phyloP scores from a whole-genome alignment of 495 filamentous ascomycete species.

The Astrothelium macrocarpum region DNA sequence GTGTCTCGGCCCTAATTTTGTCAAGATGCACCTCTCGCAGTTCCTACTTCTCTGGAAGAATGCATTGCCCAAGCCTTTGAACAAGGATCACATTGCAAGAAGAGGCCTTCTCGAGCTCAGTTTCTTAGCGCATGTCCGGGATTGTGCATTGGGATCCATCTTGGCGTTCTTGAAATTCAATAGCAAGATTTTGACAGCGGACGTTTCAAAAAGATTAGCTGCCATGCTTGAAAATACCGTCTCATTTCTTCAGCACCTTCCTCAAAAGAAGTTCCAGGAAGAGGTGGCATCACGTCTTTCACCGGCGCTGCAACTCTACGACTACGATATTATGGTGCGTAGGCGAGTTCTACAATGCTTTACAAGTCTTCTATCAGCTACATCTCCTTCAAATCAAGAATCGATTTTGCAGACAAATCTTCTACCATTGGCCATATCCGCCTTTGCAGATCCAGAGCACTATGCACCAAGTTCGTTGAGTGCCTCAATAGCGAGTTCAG shows the following conservation, averaged over 20 bases:
- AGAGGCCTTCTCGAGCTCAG: constrained; percentile 76
- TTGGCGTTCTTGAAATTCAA: constrained; percentile 92
- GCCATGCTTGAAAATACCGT: constrained; percentile 94
- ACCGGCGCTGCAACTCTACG: constrained; percentile 79
- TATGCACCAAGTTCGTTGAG: constrained; percentile 76
- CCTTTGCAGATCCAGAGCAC: constrained; percentile 88
- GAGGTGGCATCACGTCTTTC: constrained; percentile 78
- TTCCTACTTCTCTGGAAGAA: constrained; percentile 97
- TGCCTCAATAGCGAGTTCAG: constrained; percentile 85
- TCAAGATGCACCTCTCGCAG: constrained; percentile 96
- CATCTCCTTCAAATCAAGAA: constrained; percentile 70
- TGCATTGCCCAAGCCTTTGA: constrained; percentile 84
- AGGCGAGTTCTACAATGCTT: constrained; percentile 92
- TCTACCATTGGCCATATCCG: constrained; percentile 79
- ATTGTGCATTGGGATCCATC: constrained; percentile 88
- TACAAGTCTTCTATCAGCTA: constrained; percentile 76
- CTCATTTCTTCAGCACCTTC: constrained; percentile 72
- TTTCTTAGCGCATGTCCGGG: constrained; percentile 87
- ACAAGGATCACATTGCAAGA: constrained; percentile 77
- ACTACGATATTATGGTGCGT: constrained; percentile 87
- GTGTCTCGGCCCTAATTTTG: constrained; percentile 94
- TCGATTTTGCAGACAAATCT: constrained; percentile 84
- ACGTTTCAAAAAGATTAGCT: constrained; percentile 88
- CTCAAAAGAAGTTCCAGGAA: constrained; percentile 75
- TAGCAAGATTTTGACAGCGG: constrained; percentile 77